Evolutionary conservation across 495 filamentous ascomycete species (phyloP).

Genomic region (Penicillium daleae): DNA sequence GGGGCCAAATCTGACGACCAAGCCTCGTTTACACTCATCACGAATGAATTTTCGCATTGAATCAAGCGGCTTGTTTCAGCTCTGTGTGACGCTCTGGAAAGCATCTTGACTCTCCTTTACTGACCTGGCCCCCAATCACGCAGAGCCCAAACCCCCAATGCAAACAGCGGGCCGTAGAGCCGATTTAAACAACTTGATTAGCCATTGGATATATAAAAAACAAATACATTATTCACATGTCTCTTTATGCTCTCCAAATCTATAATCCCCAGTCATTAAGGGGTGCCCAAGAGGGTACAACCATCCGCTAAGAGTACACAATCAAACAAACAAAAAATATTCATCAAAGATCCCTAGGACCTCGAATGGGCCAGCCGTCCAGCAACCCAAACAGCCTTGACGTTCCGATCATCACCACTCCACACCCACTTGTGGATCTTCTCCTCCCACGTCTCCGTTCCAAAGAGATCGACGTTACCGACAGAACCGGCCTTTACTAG

Average conservation of each 20-base stretch:
- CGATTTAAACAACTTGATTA: not conserved
- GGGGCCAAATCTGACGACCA: no score
- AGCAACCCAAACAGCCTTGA: constrained; percentile 75
- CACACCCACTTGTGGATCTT: constrained; percentile 89
- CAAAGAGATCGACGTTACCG: constrained; percentile 73
- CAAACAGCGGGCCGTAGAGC: no score
- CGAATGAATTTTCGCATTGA: no score
- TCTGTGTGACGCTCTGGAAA: no score
- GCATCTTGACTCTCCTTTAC: no score
- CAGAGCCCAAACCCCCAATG: no score
- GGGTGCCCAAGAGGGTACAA: constrained; percentile 8
- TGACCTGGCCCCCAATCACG: no score
- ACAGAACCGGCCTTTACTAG: constrained; percentile 24
- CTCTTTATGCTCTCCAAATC: constrained; percentile 5
- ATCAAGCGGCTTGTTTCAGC: no score
- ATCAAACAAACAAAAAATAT: not conserved
- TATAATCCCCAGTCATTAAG: constrained; percentile 1
- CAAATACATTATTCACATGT: not conserved
- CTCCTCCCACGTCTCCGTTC: constrained; percentile 79
- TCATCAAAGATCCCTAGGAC: not conserved
- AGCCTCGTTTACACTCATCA: not conserved
- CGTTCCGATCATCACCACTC: constrained; percentile 86
- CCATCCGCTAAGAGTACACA: constrained; percentile 7
- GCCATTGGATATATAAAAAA: not conserved
- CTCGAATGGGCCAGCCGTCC: constrained; percentile 64